Base-by-base conservation (phyloP, 345 rosid genomes). In the Garcia nutans region DNA sequence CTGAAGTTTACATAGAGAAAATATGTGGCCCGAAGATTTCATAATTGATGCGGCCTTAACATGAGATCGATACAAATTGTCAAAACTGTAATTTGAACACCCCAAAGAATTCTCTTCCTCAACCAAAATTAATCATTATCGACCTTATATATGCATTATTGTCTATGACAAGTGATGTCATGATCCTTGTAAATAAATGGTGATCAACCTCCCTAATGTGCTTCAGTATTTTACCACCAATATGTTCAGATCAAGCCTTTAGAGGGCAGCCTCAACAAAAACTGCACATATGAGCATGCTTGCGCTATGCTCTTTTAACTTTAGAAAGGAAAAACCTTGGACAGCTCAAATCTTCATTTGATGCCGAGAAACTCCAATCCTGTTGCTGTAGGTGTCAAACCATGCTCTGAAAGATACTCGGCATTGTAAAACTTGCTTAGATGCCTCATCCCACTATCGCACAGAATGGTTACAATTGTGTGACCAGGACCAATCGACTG, bases 391-490 rank as follows among this genome's bases (percentile, higher is more conserved):
- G 98, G 98, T 50, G 85, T 91, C 83, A 96, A 82, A 44, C 88
- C 93, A 73, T 84, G 73, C 77, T 76, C 84, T 54, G 83, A 72
- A 65, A 93, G 86, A 84, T 96, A 96, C 64, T 87, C 70, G 31
- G 88, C 79, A 49, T 88, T 83, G 74, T 91, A 92, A 80, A 96
- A 93, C 89, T 91, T 96, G 78, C 93, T 96, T 69, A 96, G 80
- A 85, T 96, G 97, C 81, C 99, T 90, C 95, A 93, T 89, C 73
- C 98, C 98, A 42, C 87, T 91, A 73, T 96, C 98, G 17, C 99
- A 96, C 50, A 93, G 89, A 79, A 96, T 93, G 75, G 98, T 93
- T 67, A 96, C 90, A 58, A 93, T 89, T 0, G 89, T 89, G 82
- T 91, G 98, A 71, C 95, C 97, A n/a, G 94, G 98, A 77, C 98